Conservation (phyloP, 129 eudicot genomes). For the Heracleum sosnowskyi region DNA sequence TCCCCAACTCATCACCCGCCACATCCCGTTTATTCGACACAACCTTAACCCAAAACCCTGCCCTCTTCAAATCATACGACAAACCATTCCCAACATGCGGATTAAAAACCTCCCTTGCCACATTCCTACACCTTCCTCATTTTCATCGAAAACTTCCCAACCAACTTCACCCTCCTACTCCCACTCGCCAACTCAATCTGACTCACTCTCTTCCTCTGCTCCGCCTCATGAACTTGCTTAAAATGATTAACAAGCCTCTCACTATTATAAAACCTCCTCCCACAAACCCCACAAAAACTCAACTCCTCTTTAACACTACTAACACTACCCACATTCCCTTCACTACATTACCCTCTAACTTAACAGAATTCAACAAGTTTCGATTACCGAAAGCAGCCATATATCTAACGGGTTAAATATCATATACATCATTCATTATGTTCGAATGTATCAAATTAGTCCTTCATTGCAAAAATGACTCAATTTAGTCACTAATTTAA, state of each 20-base stretch:
- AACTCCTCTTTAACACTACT: conserved; percentile 45
- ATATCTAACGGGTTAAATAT: no score
- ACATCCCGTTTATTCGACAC: conserved; percentile 71
- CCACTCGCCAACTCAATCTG: conserved; percentile 68
- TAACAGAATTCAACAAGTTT: conserved; percentile 46
- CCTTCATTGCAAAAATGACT: no score
- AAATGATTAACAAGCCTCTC: no score
- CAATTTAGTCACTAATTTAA: no score
- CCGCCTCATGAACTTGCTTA: no score
- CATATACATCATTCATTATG: no score
- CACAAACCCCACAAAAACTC: conserved; percentile 60
- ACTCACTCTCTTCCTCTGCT: conserved; percentile 57
- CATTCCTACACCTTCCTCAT: conserved; percentile 63
- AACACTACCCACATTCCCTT: conserved; percentile 25
- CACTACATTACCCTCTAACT: conserved; percentile 31
- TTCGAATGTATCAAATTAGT: no score
- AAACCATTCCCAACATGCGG: conserved; percentile 73
- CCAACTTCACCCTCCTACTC: conserved; percentile 56
- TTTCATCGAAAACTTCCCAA: conserved; percentile 50
- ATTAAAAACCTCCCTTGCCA: conserved; percentile 53
- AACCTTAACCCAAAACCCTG: conserved; percentile 63
- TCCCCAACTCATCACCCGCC: conserved; percentile 46
- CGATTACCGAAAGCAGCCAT: conserved; percentile 72
- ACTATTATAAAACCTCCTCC: conserved; percentile 53
- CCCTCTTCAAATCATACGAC: conserved; percentile 70